Evolutionary conservation across 2,329 filamentous ascomycete genomes (phyloP).

Genomic region (Arthroderma sp.): DNA sequence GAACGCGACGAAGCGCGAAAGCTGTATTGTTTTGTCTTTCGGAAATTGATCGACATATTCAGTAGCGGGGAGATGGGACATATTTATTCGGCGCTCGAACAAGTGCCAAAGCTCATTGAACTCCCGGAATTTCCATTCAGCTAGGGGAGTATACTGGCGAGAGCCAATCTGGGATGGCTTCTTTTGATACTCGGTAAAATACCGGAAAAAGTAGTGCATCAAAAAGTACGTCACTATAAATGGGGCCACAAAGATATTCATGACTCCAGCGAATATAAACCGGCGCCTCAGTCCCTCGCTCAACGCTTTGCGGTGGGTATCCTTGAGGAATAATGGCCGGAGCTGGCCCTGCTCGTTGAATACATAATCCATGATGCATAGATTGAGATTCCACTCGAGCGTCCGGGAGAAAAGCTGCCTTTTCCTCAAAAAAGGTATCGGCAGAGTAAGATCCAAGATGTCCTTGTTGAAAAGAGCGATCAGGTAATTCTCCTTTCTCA

Average conservation of each 20-base stretch:
- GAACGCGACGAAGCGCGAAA: conserved; percentile 75
- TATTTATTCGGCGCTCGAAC: conserved; percentile 77
- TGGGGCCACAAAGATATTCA: conserved; percentile 77
- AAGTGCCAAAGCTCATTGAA: conserved; percentile 94
- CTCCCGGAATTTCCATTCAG: conserved; percentile 96
- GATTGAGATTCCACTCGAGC: conserved; percentile 81
- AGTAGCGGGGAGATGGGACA: conserved; percentile 88
- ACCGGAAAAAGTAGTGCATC: conserved; percentile 83
- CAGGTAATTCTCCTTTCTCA: conserved; percentile 93
- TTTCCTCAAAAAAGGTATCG: conserved; percentile 66
- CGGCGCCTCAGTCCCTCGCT: conserved; percentile 65
- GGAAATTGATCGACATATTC: conserved; percentile 93
- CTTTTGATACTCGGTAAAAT: conserved; percentile 95
- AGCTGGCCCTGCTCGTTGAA: conserved; percentile 86
- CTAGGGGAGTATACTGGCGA: conserved; percentile 79
- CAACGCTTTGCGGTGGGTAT: conserved; percentile 63
- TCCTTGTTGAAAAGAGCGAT: conserved; percentile 98
- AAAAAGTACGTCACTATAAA: conserved; percentile 78
- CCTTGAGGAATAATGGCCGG: conserved; percentile 70
- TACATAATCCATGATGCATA: conserved; percentile 83
- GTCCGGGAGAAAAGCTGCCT: conserved; percentile 78
- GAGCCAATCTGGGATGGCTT: conserved; percentile 80
- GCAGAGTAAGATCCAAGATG: conserved; percentile 71
- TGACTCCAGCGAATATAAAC: conserved; percentile 68
- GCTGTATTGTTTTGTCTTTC: conserved; percentile 80